Base-by-base conservation (phyloP, 225 moss, liverwort and hornwort genomes). In the Thuidium tamariscinum region DNA sequence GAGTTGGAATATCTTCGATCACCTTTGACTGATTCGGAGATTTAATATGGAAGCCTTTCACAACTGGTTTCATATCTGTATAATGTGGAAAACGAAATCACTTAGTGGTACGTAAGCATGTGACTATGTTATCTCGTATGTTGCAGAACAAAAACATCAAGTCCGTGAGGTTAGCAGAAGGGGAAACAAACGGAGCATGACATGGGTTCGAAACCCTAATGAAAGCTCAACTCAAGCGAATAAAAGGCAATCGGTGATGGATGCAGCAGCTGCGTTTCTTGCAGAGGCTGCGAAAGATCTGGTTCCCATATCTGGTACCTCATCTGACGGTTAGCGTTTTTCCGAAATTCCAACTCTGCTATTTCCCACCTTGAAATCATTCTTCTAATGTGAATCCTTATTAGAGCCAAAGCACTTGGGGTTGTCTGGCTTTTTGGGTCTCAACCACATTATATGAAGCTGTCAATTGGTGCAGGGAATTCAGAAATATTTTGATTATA, bases 231-330 rank as follows among this genome's bases (percentile, higher is more conserved):
- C 83, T 32, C 90, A 77, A 67, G 55, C 32, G 42, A 86, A 46
- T 25, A 93, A 92, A 67, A 89, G 57, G 23, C 88, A 80, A 60
- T 94, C 95, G 48, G 79, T 95, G 23, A 88, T 91, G 65, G 92
- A 91, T 42, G 91, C 94, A 85, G 95, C 96, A 72, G 94, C 92
- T 87, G 94, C 93, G 42, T 97, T 97, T 85, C 93, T 95, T 65
- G 92, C 91, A 16, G 91, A 95, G 91, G 95, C 93, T 80, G 93
- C 92, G 60, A 89, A 95, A 84, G 95, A 94, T 88, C 83, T 93
- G 66, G 88, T 89, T 74, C 87, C 89, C 49, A 52, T 81, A 79
- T 49, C 82, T 16, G 81, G 68, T 41, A 63, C 82, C 63, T 76
- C 88, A 55, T 84, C 90, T 60, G 86, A 89, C 83, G 77, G 82